phyloP scores from a whole-genome alignment of 208 protist species.

The Wallacemonas sp. region DNA sequence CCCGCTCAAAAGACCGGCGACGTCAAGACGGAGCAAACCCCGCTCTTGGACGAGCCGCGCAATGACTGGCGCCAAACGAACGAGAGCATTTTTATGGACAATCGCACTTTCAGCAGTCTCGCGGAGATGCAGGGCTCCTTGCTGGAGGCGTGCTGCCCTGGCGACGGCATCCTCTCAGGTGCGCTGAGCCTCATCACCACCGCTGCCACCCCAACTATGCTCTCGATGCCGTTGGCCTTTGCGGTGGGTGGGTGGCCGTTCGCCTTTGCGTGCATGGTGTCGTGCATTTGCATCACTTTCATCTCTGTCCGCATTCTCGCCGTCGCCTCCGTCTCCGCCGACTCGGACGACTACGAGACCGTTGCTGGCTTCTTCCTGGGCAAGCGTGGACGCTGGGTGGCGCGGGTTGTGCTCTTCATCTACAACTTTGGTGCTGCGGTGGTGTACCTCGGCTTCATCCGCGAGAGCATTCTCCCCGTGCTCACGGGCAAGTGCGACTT shows the following conservation, averaged over 20 bases:
- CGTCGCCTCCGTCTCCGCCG: slow-evolving; percentile 64
- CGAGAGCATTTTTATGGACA: slow-evolving; percentile 67
- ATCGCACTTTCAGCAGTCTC: slow-evolving; percentile 68
- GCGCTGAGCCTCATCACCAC: slow-evolving; percentile 71
- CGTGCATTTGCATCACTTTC: slow-evolving; percentile 67
- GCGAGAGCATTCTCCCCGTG: slow-evolving; percentile 62
- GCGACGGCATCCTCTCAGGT: slow-evolving; percentile 66
- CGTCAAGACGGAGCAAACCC: neutral
- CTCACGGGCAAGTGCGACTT: slow-evolving; percentile 44
- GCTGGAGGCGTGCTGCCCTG: slow-evolving; percentile 71
- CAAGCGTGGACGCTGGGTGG: slow-evolving; percentile 41
- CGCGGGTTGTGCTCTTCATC: slow-evolving; percentile 65
- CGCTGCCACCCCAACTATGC: slow-evolving; percentile 71
- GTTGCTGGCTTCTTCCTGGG: slow-evolving; percentile 78
- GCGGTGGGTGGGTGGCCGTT: slow-evolving; percentile 63
- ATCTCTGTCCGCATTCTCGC: slow-evolving; percentile 78
- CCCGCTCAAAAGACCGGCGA: neutral
- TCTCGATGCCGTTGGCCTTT: slow-evolving; percentile 75
- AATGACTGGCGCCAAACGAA: slow-evolving; percentile 37
- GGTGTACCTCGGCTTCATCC: slow-evolving; percentile 76
- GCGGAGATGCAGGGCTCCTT: slow-evolving; percentile 76
- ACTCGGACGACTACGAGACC: slow-evolving; percentile 79
- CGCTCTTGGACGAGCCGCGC: slow-evolving; percentile 8
- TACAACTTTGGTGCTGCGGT: slow-evolving; percentile 78
- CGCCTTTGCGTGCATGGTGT: slow-evolving; percentile 38